Evolutionary conservation across 202 grass and related monocot genomes (phyloP).

Genomic region (Setaria viridis): DNA sequence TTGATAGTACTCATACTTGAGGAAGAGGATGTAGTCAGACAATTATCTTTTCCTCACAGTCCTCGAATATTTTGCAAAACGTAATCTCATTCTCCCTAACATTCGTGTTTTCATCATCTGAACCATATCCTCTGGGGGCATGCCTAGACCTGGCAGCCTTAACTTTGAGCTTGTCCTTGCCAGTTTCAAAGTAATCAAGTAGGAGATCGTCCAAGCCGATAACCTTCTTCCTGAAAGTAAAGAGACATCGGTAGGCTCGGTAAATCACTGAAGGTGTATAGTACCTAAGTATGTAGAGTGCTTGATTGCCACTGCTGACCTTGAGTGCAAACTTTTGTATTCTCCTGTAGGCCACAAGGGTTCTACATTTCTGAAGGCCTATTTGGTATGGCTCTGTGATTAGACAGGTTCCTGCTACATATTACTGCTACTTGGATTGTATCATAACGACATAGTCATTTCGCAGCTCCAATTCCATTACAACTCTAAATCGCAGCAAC

Average conservation of each 20-base stretch:
- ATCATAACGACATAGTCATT: too few species aligned
- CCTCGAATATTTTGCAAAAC: conserved; percentile 62
- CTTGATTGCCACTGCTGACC: too few species aligned
- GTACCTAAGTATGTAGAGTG: too few species aligned
- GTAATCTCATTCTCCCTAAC: conserved; percentile 53
- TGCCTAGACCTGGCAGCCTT: conserved; percentile 43
- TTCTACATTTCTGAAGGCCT: too few species aligned
- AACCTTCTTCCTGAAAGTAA: conserved; percentile 68
- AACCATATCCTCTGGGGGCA: conserved; percentile 47
- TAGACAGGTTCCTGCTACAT: too few species aligned
- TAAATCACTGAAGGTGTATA: too few species aligned
- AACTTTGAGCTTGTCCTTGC: conserved; percentile 58
- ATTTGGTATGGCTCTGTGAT: too few species aligned
- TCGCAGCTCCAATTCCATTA: not conserved
- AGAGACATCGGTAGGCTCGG: too few species aligned
- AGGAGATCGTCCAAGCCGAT: conserved; percentile 87
- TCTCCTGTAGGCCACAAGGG: too few species aligned
- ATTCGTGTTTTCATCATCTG: conserved; percentile 68
- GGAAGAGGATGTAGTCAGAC: not conserved
- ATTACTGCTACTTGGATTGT: too few species aligned
- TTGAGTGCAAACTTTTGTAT: too few species aligned
- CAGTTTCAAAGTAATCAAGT: conserved; percentile 44
- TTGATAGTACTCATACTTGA: not conserved
- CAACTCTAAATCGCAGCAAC: conserved; percentile 12
- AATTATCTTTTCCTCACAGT: conserved; percentile 65